Conservation (phyloP, 164 flowering plant species). For the Liquidambar formosana region DNA sequence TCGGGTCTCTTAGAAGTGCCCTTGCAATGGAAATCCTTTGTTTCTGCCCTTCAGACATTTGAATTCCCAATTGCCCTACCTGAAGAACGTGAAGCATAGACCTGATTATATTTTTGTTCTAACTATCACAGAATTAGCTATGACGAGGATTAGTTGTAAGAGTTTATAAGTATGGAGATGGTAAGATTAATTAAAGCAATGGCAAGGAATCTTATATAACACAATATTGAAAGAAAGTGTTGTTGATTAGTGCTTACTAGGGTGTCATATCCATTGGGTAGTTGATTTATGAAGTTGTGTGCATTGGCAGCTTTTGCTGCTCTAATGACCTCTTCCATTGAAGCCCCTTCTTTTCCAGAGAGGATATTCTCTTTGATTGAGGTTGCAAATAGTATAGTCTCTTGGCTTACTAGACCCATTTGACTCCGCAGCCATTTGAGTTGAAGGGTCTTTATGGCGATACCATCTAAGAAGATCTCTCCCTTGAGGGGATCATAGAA, state of each 20-base stretch:
- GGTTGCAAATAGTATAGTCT: conserved; percentile 44
- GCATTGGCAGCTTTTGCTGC: conserved; percentile 50
- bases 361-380: conserved; percentile 40
- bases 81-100: neutral
- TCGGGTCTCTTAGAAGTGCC: conserved; percentile 25
- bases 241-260: conserved; percentile 22
- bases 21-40: conserved; percentile 31
- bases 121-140: too few species aligned
- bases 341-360: conserved; percentile 38
- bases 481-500: conserved; percentile 53
- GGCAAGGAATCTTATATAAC: neutral
- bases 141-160: too few species aligned
- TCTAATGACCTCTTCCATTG: conserved; percentile 26
- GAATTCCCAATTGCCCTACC: conserved; percentile 29
- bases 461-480: conserved; percentile 41
- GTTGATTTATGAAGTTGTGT: conserved; percentile 32
- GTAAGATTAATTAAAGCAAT: neutral
- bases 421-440: conserved; percentile 40
- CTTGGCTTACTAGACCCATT: conserved; percentile 52
- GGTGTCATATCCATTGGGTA: conserved; percentile 42
- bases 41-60: conserved; percentile 30
- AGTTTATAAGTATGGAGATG: too few species aligned
- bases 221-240: neutral
- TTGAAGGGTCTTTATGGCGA: conserved; percentile 28
- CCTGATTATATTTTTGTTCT: neutral